Percentiles rank a stretch among this genome's conserved stretches.
Conservation (phyloP, 352 stramenopile species). For the Globisporangium nodosum region DNA sequence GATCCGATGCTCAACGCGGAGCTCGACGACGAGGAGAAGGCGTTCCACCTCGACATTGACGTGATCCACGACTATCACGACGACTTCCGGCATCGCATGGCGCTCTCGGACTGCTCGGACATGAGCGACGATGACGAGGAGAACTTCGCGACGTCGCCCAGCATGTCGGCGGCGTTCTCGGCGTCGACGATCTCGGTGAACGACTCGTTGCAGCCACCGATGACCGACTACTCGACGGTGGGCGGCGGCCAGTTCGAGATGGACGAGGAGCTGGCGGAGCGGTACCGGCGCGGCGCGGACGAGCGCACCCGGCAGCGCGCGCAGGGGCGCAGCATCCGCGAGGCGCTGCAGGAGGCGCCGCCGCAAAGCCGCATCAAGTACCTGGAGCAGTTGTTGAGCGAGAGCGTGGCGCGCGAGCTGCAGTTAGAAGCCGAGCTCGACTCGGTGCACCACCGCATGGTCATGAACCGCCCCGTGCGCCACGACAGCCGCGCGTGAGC, state of each 20-base stretch:
- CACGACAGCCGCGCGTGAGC: conserved; percentile 12
- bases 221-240: conserved; percentile 22
- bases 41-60: conserved; percentile 66
- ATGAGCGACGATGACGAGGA: conserved; percentile 84
- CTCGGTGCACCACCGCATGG: conserved; percentile 48
- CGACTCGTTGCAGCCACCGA: conserved; percentile 19
- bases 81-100: conserved; percentile 52
- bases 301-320: conserved; percentile 74
- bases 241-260: conserved; percentile 15
- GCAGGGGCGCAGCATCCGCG: conserved; percentile 71
- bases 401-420: conserved; percentile 79
- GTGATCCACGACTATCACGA: conserved; percentile 76
- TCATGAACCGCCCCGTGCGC: conserved; percentile 10
- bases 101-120: conserved; percentile 72
- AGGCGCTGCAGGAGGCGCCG: conserved; percentile 64
- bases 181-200: conserved; percentile 20
- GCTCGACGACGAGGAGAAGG: conserved; percentile 61
- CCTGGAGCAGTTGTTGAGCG: conserved; percentile 75
- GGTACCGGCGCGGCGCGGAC: conserved; percentile 55
- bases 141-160: conserved; percentile 28
- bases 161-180: conserved; percentile 23
- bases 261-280: conserved; percentile 42
- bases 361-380: conserved; percentile 87
- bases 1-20: conserved; percentile 31
- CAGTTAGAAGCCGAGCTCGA: conserved; percentile 78